Conservation (phyloP, 441 rosid genomes). For the Hypseocharis bilobata region DNA sequence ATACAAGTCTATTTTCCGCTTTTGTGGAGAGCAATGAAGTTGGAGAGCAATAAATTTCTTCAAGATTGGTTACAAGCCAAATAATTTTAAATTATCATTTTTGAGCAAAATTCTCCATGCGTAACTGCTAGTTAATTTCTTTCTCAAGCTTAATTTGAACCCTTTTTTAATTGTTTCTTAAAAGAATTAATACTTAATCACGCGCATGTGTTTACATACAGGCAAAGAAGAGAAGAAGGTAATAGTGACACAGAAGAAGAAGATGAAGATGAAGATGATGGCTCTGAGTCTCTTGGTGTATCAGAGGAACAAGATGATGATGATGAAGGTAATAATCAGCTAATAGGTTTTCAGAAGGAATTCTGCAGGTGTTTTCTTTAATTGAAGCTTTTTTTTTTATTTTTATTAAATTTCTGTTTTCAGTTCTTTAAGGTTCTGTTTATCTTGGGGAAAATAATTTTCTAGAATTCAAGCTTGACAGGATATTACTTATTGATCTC, state of each 20-base stretch:
- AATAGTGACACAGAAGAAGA: conserved; percentile 42
- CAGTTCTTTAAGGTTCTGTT: not conserved
- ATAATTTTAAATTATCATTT: not conserved
- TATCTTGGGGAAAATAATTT: not conserved
- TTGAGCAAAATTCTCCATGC: not conserved
- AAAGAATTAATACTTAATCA: not conserved
- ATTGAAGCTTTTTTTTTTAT: not conserved
- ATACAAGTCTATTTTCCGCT: not conserved
- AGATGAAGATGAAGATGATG: conserved; percentile 17
- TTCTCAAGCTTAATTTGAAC: not conserved
- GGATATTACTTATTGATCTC: not conserved
- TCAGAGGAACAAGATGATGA: conserved; percentile 30
- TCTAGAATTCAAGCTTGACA: not conserved
- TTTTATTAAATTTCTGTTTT: not conserved
- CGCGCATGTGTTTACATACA: conserved; percentile 15
- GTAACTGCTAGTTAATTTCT: not conserved
- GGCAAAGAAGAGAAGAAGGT: conserved; percentile 50
- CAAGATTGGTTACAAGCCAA: not conserved
- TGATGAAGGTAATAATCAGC: conserved; percentile 25
- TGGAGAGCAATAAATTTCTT: not conserved
- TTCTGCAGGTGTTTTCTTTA: conserved; percentile 4
- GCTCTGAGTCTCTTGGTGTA: conserved; percentile 30
- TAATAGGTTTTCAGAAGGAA: not conserved
- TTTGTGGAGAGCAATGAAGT: not conserved
- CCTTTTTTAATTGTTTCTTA: too few relatives aligned